These are phyloP conservation scores for Macadamia integrifolia DNA, from an alignment of 164 flowering plant species.

Conservation along the genomic window DNA sequence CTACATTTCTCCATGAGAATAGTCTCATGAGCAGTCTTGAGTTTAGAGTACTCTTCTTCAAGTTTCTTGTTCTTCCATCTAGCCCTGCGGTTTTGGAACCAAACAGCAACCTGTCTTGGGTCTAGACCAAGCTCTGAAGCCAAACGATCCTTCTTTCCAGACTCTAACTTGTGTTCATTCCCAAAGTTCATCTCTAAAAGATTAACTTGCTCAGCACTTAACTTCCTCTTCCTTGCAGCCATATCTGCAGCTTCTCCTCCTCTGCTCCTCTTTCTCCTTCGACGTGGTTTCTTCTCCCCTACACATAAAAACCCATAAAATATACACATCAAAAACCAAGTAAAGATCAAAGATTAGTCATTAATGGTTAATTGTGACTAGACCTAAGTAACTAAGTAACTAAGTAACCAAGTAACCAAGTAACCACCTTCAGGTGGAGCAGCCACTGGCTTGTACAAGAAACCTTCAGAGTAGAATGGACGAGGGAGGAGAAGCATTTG, in stretches of 20 bases:
- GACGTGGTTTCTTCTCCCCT: conserved; percentile 19
- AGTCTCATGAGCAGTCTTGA: conserved; percentile 38
- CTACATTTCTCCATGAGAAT: conserved; percentile 31
- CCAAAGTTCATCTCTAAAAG: conserved; percentile 49
- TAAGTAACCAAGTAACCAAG: background rate
- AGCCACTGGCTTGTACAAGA: background rate
- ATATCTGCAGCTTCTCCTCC: conserved; percentile 14
- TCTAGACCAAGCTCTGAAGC: conserved; percentile 65
- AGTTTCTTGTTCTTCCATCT: conserved; percentile 72
- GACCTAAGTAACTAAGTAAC: background rate
- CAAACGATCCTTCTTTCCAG: conserved; percentile 53
- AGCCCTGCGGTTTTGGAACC: conserved; percentile 79
- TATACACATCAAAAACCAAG: too few species aligned
- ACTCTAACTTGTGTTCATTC: conserved; percentile 57
- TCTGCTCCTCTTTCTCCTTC: conserved; percentile 41
- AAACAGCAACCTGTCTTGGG: conserved; percentile 73
- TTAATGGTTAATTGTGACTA: too few species aligned
- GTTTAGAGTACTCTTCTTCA: conserved; percentile 50
- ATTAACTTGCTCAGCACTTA: conserved; percentile 48
- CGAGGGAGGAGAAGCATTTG: background rate
- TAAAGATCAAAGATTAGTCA: too few species aligned
- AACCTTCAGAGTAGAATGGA: background rate
- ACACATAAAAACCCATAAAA: background rate
- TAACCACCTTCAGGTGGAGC: background rate
- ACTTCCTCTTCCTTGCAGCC: conserved; percentile 47